phyloP scores from a whole-genome alignment of 495 filamentous ascomycete species.

The Apiosordaria backusii region DNA sequence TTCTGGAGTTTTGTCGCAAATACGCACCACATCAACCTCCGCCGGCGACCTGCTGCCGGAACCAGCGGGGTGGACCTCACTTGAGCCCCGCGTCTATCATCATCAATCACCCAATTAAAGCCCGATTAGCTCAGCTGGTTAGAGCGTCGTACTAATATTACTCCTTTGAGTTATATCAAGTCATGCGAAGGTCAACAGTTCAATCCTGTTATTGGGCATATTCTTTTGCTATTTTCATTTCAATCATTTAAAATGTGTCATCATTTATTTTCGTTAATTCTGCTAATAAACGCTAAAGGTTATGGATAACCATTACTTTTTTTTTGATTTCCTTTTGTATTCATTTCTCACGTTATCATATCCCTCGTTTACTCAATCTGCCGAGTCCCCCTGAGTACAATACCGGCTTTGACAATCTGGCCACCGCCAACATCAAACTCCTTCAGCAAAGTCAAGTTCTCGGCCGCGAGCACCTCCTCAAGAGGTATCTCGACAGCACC shows the following conservation, averaged over 20 bases:
- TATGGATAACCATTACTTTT: no score
- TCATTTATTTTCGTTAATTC: background rate
- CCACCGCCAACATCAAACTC: slow-evolving; percentile 37
- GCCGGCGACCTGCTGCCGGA: no score
- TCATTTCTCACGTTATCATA: background rate
- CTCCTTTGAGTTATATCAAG: background rate
- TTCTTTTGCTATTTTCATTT: background rate
- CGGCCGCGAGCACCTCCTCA: slow-evolving; percentile 33
- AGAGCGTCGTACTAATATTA: background rate
- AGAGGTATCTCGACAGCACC: slow-evolving; percentile 37
- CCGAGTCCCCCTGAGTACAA: slow-evolving; percentile 19
- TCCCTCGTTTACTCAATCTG: slow-evolving; percentile 10
- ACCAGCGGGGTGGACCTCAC: no score
- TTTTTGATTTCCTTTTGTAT: no score
- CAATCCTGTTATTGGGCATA: background rate
- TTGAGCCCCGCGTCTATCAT: no score
- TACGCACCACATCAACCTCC: no score
- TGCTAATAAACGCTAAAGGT: background rate
- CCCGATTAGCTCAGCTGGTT: background rate
- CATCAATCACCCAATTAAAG: background rate
- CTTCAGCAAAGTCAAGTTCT: slow-evolving; percentile 30
- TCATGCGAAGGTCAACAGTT: background rate
- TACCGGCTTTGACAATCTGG: slow-evolving; percentile 17
- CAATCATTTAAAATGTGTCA: background rate
- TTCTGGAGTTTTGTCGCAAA: no score